These are phyloP conservation scores for Anastatica hierochuntica DNA, from an alignment of 345 rosid species.

Conservation along the genomic window DNA sequence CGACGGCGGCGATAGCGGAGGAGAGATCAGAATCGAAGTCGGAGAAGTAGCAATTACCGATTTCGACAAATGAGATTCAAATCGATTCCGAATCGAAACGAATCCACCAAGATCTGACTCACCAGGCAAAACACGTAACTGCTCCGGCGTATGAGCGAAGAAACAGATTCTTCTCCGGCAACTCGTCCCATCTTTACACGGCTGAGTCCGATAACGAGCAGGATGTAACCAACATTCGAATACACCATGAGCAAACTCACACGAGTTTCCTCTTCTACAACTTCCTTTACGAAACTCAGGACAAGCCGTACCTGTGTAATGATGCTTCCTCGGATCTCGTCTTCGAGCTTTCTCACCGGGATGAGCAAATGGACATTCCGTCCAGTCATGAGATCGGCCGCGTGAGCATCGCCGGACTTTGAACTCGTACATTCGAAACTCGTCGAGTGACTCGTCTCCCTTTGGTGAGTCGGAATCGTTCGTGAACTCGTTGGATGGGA, in stretches of 20 bases:
- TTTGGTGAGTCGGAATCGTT: too few relatives aligned
- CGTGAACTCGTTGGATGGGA: constrained; percentile 50
- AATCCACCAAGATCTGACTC: constrained; percentile 26
- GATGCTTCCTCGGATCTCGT: constrained; percentile 49
- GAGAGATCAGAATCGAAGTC: constrained; percentile 39
- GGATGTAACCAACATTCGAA: constrained; percentile 96
- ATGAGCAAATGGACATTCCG: constrained; percentile 64
- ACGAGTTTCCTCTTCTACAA: constrained; percentile 44
- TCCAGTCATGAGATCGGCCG: constrained; percentile 66
- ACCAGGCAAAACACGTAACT: constrained; percentile 56
- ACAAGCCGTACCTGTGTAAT: constrained; percentile 50
- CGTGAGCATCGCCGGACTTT: constrained; percentile 50
- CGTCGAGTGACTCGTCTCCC: too few relatives aligned
- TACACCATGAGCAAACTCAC: constrained; percentile 64
- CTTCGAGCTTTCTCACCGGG: constrained; percentile 66
- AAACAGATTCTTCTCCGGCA: constrained; percentile 69
- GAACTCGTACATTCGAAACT: constrained; percentile 60
- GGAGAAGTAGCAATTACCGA: too few relatives aligned
- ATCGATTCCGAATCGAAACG: too few relatives aligned
- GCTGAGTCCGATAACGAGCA: constrained; percentile 68
- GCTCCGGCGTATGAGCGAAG: constrained; percentile 77
- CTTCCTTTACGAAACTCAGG: constrained; percentile 58
- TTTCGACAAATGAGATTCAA: too few relatives aligned
- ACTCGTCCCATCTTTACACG: constrained; percentile 66
- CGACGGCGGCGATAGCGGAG: constrained; percentile 37